Percentiles rank a stretch among this genome's conserved stretches.
Conservation (phyloP, 345 rosid genomes). For the Corchorus capsularis region DNA sequence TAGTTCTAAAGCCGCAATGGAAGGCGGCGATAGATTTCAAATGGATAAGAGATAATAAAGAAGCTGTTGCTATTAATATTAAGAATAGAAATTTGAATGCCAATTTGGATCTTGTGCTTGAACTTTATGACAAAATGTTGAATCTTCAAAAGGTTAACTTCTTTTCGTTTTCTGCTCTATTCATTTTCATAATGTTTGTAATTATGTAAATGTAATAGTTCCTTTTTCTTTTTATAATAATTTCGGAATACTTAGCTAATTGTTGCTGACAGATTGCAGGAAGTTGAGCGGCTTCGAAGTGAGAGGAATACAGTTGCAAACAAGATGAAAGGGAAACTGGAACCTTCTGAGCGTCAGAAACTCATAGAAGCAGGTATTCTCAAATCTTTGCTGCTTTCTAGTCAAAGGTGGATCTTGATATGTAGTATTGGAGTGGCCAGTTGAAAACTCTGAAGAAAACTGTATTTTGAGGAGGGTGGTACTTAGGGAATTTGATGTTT, state of each 20-base stretch:
- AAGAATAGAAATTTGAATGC: conserved; percentile 74
- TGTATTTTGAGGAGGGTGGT: too few species aligned
- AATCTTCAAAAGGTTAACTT: conserved; percentile 73
- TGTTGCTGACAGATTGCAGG: conserved; percentile 73
- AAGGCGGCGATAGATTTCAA: conserved; percentile 89
- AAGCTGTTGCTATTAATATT: conserved; percentile 67
- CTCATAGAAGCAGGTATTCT: conserved; percentile 73
- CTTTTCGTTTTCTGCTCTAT: conserved; percentile 17
- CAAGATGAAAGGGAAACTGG: conserved; percentile 87
- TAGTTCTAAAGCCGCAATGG: conserved; percentile 75
- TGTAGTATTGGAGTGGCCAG: too few species aligned
- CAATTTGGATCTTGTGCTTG: conserved; percentile 73
- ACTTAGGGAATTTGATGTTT: too few species aligned
- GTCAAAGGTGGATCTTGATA: too few species aligned
- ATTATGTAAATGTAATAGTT: not conserved
- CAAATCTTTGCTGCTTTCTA: too few species aligned
- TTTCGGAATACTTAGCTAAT: conserved; percentile 52
- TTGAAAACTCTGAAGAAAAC: too few species aligned
- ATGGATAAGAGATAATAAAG: conserved; percentile 87
- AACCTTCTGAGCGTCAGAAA: conserved; percentile 69
- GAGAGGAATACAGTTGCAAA: conserved; percentile 86
- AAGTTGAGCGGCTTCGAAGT: conserved; percentile 76
- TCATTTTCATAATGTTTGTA: not conserved
- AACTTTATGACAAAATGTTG: conserved; percentile 76
- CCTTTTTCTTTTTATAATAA: not conserved